Conservation (phyloP, 1,284 basidiomycete species). For the Ceratobasidium papillatum region DNA sequence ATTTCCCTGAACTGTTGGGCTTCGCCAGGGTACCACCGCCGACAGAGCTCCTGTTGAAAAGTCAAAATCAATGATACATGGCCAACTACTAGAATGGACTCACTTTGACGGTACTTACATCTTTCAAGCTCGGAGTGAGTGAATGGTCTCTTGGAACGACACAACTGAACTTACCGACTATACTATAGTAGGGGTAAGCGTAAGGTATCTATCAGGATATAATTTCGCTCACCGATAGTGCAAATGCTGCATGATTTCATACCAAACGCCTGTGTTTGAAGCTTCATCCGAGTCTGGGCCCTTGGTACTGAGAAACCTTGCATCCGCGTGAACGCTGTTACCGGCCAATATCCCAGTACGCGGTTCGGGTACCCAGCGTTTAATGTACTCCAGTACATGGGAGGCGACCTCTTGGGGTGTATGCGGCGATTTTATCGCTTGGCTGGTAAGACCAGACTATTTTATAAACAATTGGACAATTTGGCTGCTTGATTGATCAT, state of each 20-base stretch:
- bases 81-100: not conserved
- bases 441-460: constrained; percentile 76
- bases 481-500: not conserved
- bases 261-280: constrained; percentile 9
- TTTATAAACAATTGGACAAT: not conserved
- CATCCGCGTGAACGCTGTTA: constrained; percentile 82
- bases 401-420: constrained; percentile 63
- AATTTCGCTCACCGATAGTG: constrained; percentile 72
- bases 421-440: constrained; percentile 70
- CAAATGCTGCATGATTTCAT: constrained; percentile 63
- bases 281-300: constrained; percentile 65
- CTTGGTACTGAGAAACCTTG: constrained; percentile 72
- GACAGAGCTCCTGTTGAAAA: constrained; percentile 66
- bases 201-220: constrained; percentile 11
- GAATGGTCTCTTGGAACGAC: not conserved
- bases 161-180: constrained; percentile 61
- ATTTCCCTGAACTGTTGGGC: constrained; percentile 48
- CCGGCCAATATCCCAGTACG: constrained; percentile 76
- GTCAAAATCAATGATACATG: not conserved
- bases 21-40: constrained; percentile 71
- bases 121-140: not conserved
- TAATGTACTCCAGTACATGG: constrained; percentile 72
- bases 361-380: constrained; percentile 73
- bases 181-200: constrained; percentile 55
- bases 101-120: constrained; percentile 29